Evolutionary conservation across 2,329 filamentous ascomycete species (phyloP).

Genomic region (Phyllosticta ampelicida): DNA sequence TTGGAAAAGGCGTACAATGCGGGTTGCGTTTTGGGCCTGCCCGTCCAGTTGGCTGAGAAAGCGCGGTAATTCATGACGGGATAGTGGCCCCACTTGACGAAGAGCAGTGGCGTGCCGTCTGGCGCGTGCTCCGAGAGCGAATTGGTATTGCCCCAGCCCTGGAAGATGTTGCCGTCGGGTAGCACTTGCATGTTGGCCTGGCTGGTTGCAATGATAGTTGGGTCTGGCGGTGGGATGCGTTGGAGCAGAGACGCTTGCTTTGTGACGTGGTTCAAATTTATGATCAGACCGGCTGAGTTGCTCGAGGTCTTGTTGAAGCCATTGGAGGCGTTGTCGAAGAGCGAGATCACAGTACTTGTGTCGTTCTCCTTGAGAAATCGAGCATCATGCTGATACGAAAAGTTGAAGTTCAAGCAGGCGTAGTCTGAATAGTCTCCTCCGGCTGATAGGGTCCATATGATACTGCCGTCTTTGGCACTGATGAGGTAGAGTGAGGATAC

Average conservation of each 20-base stretch:
- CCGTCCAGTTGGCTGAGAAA: slow-evolving; percentile 9
- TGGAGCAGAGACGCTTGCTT: slow-evolving; percentile 11
- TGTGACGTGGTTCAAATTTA: slow-evolving; percentile 2
- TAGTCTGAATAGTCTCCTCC: slow-evolving; percentile 7
- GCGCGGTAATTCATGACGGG: slow-evolving; percentile 15
- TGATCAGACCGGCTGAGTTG: slow-evolving; percentile 13
- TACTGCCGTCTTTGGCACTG: slow-evolving; percentile 35
- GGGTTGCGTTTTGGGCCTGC: slow-evolving; percentile 3
- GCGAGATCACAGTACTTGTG: slow-evolving; percentile 40
- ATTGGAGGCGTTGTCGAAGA: slow-evolving; percentile 46
- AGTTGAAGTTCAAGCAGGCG: slow-evolving; percentile 33
- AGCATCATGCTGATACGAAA: slow-evolving; percentile 45
- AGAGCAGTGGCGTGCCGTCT: slow-evolving; percentile 42
- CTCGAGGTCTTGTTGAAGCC: slow-evolving; percentile 31
- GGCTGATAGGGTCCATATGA: slow-evolving; percentile 41
- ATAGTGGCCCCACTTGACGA: slow-evolving; percentile 36
- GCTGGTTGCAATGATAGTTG: slow-evolving; percentile 37
- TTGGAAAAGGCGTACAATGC: slow-evolving; percentile 18
- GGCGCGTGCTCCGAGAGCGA: slow-evolving; percentile 35
- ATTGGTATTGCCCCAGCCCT: slow-evolving; percentile 43
- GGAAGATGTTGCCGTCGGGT: slow-evolving; percentile 41
- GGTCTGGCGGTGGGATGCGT: slow-evolving; percentile 9
- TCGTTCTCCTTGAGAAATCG: slow-evolving; percentile 36
- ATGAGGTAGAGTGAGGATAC: slow-evolving; percentile 39
- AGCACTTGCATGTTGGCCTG: slow-evolving; percentile 46